Evolutionary conservation across 139 green algal species (phyloP), one percentile per base, ranked within the genome.

Genomic region (Astrephomene gubernaculifera): DNA sequence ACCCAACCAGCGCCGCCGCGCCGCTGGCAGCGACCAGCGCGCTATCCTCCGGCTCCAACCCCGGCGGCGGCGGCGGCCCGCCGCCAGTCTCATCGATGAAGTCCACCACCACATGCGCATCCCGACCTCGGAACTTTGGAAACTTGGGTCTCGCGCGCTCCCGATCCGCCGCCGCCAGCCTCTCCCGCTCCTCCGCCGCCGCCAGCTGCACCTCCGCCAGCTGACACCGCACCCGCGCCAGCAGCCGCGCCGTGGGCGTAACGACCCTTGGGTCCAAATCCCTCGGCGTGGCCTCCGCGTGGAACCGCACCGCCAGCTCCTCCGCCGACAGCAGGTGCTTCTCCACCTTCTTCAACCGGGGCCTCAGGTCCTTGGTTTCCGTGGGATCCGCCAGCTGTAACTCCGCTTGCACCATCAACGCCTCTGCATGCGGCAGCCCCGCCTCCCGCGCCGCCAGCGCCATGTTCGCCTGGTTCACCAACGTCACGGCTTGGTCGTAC

Each of bases 371-470:
- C 74, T 91, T 88, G 43, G 71, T 45, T 12, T 57, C 71, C 29
- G 79, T 81, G 63, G 87, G 87, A 36, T 91, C 83, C 22, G 84
- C 87, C 71, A 85, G 71, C 82, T 82, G 74, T 10, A 76, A 39
- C 68, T 80, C 69, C 8, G 69, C 41, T 71, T 86, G 81, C 41
- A 86, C 54, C 72, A 91, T 83, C 83, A 91, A 72, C 38, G 88
- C 88, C 83, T 91, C 82, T 12, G 87, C 86, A 65, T 91, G 88
- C 1, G 88, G 88, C 0, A 91, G 81, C 65, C 83, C 83, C 36
- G 83, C 88, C 57, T 91, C 88, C 36, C 88, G 38, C 5, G 88
- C 88, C 43, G 83, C 88, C 39, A 91, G 83, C 31, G 88, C 83
- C 57, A 87, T 87, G 65, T 89, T 89, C 60, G 83, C 86, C 74